Conservation (phyloP, 2,329 filamentous ascomycete species). For the Ophiostoma sp. region DNA sequence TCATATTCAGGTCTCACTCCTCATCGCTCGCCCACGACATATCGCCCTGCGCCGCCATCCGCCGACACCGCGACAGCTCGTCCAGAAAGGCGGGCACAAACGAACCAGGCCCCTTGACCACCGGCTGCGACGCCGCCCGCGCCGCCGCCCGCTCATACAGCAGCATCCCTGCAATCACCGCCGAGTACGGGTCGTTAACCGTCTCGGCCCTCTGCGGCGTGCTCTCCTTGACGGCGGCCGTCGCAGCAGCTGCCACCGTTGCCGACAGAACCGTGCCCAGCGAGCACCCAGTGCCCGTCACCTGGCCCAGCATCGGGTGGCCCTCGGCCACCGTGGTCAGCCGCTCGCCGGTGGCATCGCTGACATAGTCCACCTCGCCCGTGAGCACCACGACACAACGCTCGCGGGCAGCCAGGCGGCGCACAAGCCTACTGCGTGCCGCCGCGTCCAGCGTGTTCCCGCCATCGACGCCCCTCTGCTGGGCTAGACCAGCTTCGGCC, state of each 20-base stretch:
- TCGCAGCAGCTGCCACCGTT: constrained; percentile 58
- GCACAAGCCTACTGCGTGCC: constrained; percentile 57
- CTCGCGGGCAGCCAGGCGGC: constrained; percentile 61
- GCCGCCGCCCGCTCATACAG: constrained; percentile 74
- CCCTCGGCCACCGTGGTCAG: constrained; percentile 71
- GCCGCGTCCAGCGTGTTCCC: constrained; percentile 47
- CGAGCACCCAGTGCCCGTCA: constrained; percentile 80
- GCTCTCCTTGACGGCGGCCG: constrained; percentile 25
- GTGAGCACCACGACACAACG: constrained; percentile 76
- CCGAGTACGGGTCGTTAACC: constrained; percentile 58
- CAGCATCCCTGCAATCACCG: constrained; percentile 66
- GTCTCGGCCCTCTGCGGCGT: neutral
- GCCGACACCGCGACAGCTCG: constrained; percentile 47
- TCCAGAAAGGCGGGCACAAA: constrained; percentile 86
- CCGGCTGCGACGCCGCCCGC: constrained; percentile 55
- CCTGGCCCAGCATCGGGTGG: constrained; percentile 60
- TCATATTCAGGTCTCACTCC: neutral
- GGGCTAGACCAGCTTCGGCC: constrained; percentile 33
- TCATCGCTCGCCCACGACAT: constrained; percentile 23
- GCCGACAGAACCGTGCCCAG: constrained; percentile 77
- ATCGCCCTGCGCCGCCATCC: constrained; percentile 22
- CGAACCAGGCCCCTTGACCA: constrained; percentile 73
- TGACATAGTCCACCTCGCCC: constrained; percentile 69
- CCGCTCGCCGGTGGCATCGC: constrained; percentile 56
- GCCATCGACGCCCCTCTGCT: constrained; percentile 83